Evolutionary conservation across 2,329 filamentous ascomycete species (phyloP).

Genomic region (Colletotrichum sp.): DNA sequence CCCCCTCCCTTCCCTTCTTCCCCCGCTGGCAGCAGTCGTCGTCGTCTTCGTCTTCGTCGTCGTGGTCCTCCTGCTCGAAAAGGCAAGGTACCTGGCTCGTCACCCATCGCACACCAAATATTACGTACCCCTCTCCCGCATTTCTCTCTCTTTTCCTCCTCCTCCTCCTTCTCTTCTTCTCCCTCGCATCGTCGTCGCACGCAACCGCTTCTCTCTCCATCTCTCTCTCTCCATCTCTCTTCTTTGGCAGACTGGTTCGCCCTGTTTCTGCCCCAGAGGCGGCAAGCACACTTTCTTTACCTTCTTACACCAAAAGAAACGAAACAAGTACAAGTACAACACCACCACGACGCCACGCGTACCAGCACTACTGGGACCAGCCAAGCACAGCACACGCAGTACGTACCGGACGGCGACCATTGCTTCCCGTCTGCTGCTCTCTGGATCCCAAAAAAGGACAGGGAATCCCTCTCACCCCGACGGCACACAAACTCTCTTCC

Average conservation of each 20-base stretch:
- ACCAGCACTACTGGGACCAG: not conserved
- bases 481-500: not conserved
- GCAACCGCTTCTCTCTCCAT: not conserved
- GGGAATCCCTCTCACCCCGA: not conserved
- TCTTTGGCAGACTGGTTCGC: constrained; percentile 11
- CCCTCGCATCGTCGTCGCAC: not conserved
- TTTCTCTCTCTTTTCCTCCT: not conserved
- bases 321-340: not conserved
- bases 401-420: constrained; percentile 4
- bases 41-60: not conserved
- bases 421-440: not conserved
- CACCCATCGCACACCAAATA: not conserved
- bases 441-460: not conserved
- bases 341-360: not conserved
- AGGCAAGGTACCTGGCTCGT: not conserved
- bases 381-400: not conserved
- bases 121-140: not conserved
- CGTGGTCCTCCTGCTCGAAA: not conserved
- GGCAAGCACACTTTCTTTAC: not conserved
- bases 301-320: not conserved
- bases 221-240: not conserved
- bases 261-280: constrained; percentile 10
- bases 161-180: not conserved
- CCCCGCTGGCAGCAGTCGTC: not conserved
- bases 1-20: not conserved